Percentiles rank a stretch among this genome's conserved stretches.
phyloP scores from a whole-genome alignment of 768 basidiomycete species.

The Trametes coccinea region DNA sequence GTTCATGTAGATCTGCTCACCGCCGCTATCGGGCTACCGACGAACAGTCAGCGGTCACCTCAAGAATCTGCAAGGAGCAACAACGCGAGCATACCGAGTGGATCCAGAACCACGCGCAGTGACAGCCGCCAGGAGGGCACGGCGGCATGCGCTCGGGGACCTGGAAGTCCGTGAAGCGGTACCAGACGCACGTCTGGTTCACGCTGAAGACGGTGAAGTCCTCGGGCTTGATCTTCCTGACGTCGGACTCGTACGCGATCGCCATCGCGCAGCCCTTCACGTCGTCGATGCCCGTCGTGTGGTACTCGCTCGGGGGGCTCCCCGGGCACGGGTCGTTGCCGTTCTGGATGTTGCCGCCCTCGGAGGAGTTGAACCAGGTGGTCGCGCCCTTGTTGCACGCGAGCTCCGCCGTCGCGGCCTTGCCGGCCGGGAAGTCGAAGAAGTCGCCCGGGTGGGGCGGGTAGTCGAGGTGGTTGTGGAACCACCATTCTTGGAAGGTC shows the following conservation, averaged over 20 bases:
- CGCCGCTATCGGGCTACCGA: constrained; percentile 48
- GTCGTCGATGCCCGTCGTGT: constrained; percentile 57
- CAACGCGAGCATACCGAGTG: constrained; percentile 46
- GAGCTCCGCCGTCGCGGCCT: constrained; percentile 53
- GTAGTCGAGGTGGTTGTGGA: constrained; percentile 57
- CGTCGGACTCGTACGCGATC: constrained; percentile 72
- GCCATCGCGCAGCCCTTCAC: constrained; percentile 66
- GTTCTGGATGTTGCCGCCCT: constrained; percentile 54
- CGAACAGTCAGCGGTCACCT: background rate
- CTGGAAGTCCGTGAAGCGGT: constrained; percentile 63
- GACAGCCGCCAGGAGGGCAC: constrained; percentile 63
- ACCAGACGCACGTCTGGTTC: constrained; percentile 79
- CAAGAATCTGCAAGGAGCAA: background rate
- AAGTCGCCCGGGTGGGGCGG: constrained; percentile 59
- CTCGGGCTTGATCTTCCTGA: constrained; percentile 53
- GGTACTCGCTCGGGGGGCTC: constrained; percentile 44
- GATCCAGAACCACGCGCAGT: constrained; percentile 76
- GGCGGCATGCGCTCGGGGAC: constrained; percentile 70
- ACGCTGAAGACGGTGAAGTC: constrained; percentile 76
- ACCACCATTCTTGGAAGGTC: constrained; percentile 55
- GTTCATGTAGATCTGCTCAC: constrained; percentile 76
- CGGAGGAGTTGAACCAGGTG: constrained; percentile 52
- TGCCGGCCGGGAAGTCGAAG: constrained; percentile 61
- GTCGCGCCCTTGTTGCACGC: constrained; percentile 64
- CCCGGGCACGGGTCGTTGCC: constrained; percentile 56